Evolutionary conservation across 768 basidiomycete genomes (phyloP), one percentile per base, ranked within the genome.

Genomic region (Coprinopsis sp.): DNA sequence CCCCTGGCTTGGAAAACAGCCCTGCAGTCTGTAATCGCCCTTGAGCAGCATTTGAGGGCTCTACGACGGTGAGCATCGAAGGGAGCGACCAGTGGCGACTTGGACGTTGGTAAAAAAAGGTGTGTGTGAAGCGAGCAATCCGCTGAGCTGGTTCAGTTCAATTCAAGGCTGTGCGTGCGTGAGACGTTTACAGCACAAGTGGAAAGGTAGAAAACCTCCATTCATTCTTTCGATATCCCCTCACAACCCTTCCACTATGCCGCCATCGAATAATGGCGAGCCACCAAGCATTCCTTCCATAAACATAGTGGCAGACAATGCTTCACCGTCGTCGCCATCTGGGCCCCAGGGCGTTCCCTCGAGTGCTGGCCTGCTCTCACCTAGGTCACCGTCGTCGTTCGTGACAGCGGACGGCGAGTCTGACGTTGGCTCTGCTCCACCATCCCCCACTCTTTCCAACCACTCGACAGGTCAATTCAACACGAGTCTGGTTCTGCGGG

Each of bases 371-470:
- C 28, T 56, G 13, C 46, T 56, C 40, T 45, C 58, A 13, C 54
- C 40, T 33, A 50, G 40, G 49, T 34, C 52, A 48, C 41, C 42
- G 47, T 10, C 40, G 42, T 31, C 52, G 13, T 45, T 53, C 49
- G 38, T 31, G 56, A 48, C 38, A 50, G 50, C 34, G 46, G 29
- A 2, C 52, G 57, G 60, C 29, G 50, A 56, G 22, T 65, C 64
- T 16, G 63, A 64, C 23, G 40, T 53, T 4, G 41, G 54, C 22
- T 63, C 59, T 8, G 61, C 64, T 1, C 88, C 88, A 0, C 87
- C 88, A 0, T 91, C 88, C 0, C 89, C 88, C 1, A 89, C 88
- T 0, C 71, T 87, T 8, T 87, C 89, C 0, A 77, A 72, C 2
- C 73, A 70, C 13, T 85, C 84, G 2, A 79, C 79, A 0, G 73